Percentiles rank a stretch among this genome's conserved stretches.
Evolutionary conservation across 2,329 filamentous ascomycete species (phyloP).

Genomic region (Pestalotiopsis sp.): DNA sequence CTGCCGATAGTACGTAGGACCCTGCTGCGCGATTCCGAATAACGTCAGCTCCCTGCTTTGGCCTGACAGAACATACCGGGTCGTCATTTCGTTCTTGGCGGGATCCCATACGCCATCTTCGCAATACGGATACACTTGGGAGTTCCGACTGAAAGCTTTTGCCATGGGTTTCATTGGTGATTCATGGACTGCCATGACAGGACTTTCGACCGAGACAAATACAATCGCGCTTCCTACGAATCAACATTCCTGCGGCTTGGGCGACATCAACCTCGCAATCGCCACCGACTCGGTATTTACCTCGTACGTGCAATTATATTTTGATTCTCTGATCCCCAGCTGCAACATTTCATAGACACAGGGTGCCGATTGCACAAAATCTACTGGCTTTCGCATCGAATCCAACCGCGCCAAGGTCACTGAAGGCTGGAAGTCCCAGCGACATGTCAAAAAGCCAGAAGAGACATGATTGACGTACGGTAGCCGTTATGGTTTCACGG

Average conservation of each 20-base stretch:
- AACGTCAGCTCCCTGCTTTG: background rate
- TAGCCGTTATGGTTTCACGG: background rate
- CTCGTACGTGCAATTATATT: background rate
- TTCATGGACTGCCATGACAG: background rate
- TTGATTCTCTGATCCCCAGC: background rate
- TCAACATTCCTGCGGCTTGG: background rate
- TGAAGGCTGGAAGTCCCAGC: background rate
- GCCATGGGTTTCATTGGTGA: background rate
- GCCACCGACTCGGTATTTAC: background rate
- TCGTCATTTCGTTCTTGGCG: background rate
- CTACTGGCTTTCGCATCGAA: background rate
- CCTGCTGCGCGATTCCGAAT: background rate
- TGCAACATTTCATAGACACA: background rate
- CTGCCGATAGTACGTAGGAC: background rate
- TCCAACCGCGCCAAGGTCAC: background rate
- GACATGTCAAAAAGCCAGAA: background rate
- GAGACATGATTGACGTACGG: background rate
- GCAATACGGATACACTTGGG: background rate
- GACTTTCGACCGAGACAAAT: background rate
- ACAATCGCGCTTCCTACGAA: background rate
- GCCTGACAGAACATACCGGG: background rate
- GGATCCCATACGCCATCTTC: background rate
- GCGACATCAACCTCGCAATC: background rate
- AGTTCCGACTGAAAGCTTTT: background rate
- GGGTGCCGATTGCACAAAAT: background rate